Base-by-base conservation (phyloP, 2,329 filamentous ascomycete species). In the Penicillium thymicola region DNA sequence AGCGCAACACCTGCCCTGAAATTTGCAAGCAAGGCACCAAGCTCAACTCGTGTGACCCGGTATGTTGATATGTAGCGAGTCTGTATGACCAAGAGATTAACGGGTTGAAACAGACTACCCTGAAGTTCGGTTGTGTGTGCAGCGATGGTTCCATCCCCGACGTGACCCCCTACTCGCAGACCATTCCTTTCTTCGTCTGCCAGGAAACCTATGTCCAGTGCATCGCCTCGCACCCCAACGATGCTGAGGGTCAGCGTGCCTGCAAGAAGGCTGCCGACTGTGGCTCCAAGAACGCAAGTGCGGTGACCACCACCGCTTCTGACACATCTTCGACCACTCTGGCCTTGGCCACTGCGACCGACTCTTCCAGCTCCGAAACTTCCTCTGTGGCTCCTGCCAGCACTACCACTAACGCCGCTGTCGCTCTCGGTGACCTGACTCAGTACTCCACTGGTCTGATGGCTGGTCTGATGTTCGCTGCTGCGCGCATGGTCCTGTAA, bases 121-220 rank as follows among this genome's bases (percentile, higher is more conserved):
- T 88, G 58, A 71, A 70, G 34, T 88, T 78, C 76, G 76, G 67
- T 55, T 89, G 86, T 74, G 75, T 76, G 49, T 89, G 86, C 77
- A 61, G 67, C 61, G 81, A 85, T 69, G 80, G 79, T 62, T 80
- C 77, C 41, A 69, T 71, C 8, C 83, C 84, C 63, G 79, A 85
- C 67, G 78, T 86, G 64, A 70, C 75, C 58, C 74, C 77, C 64
- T 89, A 86, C 74, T 64, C 72, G 52, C 75, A 82, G 71, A 84
- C 83, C 25, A 75, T 89, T 47, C 84, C 85, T 41, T 84, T 78
- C 72, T 85, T 78, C 71, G 78, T 84, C 71, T 88, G 85, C 76
- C 67, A 79, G 65, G 73, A 73, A 60, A 82, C 79, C 73, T 83
- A 72, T 67, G 64, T 61, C 25, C 76, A 81, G 63, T 83, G 81